Evolutionary conservation across 345 rosid genomes (phyloP), one percentile per base, ranked within the genome.

Genomic region (Euclidium syriacum): DNA sequence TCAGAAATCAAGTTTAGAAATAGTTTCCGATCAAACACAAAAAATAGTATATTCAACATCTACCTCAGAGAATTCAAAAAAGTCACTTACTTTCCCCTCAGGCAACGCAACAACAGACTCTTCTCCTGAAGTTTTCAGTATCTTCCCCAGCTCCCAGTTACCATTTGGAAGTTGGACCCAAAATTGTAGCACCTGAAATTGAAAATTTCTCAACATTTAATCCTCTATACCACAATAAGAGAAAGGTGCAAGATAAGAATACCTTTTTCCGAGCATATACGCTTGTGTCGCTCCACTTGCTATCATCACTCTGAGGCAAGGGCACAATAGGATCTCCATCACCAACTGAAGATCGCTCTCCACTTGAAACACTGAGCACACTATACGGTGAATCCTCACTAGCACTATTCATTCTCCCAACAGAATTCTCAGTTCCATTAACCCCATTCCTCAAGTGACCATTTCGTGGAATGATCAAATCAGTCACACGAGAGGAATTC

Each of bases 361-460:
- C 90, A 63, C 51, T 78, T 59, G 75, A 52, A 40, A 72, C 52
- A 11, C 23, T 53, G 19, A 32, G 73, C 55, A 83, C 78, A 40
- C 70, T 40, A 54, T 94, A 89, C 3, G 99, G 99, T 3, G 99
- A 92, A 63, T 89, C 96, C 60, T 82, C 94, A 71, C 53, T 80
- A 34, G 4, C 49, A 60, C 10, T 61, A 69, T 68, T 61, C 23
- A 43, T 10, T 27, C 66, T 46, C 49, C 67, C 68, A 70, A 53
- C 70, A 61, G 51, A 66, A 49, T 23, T 52, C 54, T 39, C 79
- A 43, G 55, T 77, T 52, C 56, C 72, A 47, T 62, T 78, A 47
- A 74, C 66, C 49, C 62, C 81, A 41, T 67, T 70, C 42, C 58
- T 70, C 9, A 71, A 40, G 49, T 65, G 73, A 30, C 74, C 78